Evolutionary conservation across 2,329 filamentous ascomycete species (phyloP).

Genomic region (Alternaria sp.): DNA sequence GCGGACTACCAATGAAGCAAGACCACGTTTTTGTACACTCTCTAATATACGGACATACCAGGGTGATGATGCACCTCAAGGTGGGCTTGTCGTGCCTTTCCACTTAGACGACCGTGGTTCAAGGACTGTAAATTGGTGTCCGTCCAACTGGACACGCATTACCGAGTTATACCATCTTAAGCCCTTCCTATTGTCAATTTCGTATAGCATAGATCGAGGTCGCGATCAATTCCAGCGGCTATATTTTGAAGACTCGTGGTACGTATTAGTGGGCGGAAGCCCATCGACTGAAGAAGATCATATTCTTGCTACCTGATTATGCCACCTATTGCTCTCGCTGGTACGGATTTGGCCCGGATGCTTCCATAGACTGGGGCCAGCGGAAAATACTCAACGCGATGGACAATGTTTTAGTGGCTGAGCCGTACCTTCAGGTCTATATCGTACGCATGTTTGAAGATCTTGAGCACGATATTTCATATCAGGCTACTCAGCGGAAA

Average conservation of each 20-base stretch:
- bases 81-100: neutral
- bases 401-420: neutral
- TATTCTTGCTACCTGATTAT: neutral
- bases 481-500: neutral
- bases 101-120: neutral
- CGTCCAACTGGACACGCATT: neutral
- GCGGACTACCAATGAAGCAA: too few relatives aligned
- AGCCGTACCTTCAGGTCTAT: neutral
- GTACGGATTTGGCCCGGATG: too few relatives aligned
- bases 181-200: neutral
- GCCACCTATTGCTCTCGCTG: neutral
- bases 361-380: too few relatives aligned
- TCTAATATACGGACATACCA: too few relatives aligned
- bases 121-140: neutral
- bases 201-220: too few relatives aligned
- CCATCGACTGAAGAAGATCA: neutral
- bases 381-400: neutral
- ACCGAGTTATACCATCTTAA: neutral
- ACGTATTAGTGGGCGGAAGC: neutral
- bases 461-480: neutral
- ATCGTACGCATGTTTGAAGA: neutral
- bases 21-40: too few relatives aligned
- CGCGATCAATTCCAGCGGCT: neutral
- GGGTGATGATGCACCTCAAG: too few relatives aligned
- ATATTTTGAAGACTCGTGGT: neutral